phyloP scores from a whole-genome alignment of 129 eudicot genomes.

The Cynara cardunculus region DNA sequence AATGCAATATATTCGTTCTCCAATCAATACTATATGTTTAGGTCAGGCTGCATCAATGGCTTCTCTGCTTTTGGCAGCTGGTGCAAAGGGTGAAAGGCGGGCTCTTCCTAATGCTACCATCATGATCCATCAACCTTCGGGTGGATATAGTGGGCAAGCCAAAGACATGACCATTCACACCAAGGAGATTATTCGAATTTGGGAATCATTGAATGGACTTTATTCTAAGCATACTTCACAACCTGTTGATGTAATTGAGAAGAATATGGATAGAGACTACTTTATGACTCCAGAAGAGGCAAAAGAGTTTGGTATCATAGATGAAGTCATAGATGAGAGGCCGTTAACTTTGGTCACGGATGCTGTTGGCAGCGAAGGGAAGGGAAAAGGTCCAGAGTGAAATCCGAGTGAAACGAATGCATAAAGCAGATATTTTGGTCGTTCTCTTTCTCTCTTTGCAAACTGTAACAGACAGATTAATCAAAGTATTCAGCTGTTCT shows the following conservation, averaged over 20 bases:
- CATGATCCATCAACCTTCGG: slow-evolving; percentile 94
- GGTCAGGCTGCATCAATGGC: slow-evolving; percentile 98
- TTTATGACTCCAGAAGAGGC: slow-evolving; percentile 93
- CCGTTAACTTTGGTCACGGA: slow-evolving; percentile 77
- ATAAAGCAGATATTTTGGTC: slow-evolving; percentile 1
- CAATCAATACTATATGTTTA: slow-evolving; percentile 75
- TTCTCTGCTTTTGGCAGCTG: slow-evolving; percentile 85
- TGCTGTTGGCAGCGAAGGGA: slow-evolving; percentile 52
- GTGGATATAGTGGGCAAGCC: slow-evolving; percentile 90
- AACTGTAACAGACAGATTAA: not conserved
- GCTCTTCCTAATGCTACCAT: slow-evolving; percentile 85
- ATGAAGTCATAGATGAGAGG: slow-evolving; percentile 80
- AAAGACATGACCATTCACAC: slow-evolving; percentile 86
- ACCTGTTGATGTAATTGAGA: slow-evolving; percentile 57
- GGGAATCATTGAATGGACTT: slow-evolving; percentile 71
- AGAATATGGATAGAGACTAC: slow-evolving; percentile 82
- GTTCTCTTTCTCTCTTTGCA: not conserved
- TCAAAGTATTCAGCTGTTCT: slow-evolving; percentile 9
- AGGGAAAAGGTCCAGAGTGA: slow-evolving; percentile 50
- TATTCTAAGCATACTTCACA: slow-evolving; percentile 85
- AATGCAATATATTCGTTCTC: slow-evolving; percentile 89
- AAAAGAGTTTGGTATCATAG: slow-evolving; percentile 85
- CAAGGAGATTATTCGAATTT: slow-evolving; percentile 64
- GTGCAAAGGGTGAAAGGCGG: slow-evolving; percentile 85
- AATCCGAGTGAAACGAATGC: not conserved